Evolutionary conservation across 129 eudicot genomes (phyloP).

Genomic region (Calendula officinalis): DNA sequence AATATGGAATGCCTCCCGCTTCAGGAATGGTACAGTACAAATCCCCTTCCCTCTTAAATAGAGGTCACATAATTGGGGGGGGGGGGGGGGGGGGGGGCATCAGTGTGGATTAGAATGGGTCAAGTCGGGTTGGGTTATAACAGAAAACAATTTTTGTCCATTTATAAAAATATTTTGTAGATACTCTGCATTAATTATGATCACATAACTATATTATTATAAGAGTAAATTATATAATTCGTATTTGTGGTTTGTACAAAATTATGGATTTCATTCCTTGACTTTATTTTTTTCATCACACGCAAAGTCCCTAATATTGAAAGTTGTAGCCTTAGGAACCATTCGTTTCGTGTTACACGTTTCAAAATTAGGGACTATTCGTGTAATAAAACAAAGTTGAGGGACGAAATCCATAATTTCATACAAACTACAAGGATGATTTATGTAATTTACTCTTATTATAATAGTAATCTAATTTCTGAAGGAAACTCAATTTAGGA

Average conservation of each 20-base stretch:
- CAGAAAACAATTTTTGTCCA: background rate
- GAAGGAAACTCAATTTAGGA: no score
- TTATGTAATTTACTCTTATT: no score
- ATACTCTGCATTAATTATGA: background rate
- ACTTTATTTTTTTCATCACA: background rate
- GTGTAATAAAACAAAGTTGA: no score
- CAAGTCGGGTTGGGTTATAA: background rate
- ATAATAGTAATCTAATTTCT: no score
- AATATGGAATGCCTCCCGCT: constrained; percentile 99
- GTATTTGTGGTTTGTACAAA: background rate
- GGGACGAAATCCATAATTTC: no score
- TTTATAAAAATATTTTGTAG: background rate
- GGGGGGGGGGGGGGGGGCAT: background rate
- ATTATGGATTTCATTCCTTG: background rate
- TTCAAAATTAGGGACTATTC: no score
- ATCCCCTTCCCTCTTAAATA: constrained; percentile 1
- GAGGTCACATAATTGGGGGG: background rate
- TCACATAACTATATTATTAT: no score
- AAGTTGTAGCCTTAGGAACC: no score
- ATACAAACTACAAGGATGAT: no score
- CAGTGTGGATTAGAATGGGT: background rate
- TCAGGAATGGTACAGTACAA: constrained; percentile 96
- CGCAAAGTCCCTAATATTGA: no score
- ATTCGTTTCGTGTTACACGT: no score
- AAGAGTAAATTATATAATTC: background rate